Base-by-base conservation (phyloP, 139 green algal species). In the Coelastrella sp. region DNA sequence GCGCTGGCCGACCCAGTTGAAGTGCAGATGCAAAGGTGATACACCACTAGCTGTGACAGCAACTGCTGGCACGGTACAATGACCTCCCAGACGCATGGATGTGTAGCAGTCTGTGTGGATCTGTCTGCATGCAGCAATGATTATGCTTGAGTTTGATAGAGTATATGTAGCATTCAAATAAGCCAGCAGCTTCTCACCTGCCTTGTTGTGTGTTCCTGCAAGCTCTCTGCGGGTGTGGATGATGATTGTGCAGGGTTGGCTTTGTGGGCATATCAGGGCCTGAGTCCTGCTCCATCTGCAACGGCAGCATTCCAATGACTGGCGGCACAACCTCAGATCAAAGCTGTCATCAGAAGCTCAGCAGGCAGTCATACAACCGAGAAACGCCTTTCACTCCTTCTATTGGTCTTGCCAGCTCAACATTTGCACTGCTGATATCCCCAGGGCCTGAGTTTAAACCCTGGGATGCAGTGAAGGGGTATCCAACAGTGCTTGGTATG, bases 321-420 rank as follows among this genome's bases (percentile, higher is more conserved):
- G 8, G 8, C 19, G 20, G 56, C 56, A 25, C 9, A 24, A 58
- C 19, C 4, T n/a, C 75, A 4, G 85, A 94, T 61, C 72, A 81
- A 22, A 89, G 80, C 75, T 96, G 94, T 90, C 90, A 92, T 66
- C 82, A 59, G 6, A 94, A 94, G 76, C 63, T 94, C 8, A 82
- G 83, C 14, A 75, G 8, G 0, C 83, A 91, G 82, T 93, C 86
- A 12, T 95, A 94, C 91, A 94, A 95, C 87, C 57, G 87, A 58
- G 19, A 56, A 6, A 63, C 14, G 7, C 88, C 91, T 5, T 94
- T 89, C 66, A 90, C 78, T 0, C 84, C 89, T n/a, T 78, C 87
- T 0, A 58, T 92, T 7, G 92, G 93, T 10, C n/a, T 95, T 20
- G 35, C 92, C 14, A 82, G 59, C 15, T 81, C 89, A 7, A 88